phyloP scores from a whole-genome alignment of 169 alveolate species.

The Nephromyces sp. region DNA sequence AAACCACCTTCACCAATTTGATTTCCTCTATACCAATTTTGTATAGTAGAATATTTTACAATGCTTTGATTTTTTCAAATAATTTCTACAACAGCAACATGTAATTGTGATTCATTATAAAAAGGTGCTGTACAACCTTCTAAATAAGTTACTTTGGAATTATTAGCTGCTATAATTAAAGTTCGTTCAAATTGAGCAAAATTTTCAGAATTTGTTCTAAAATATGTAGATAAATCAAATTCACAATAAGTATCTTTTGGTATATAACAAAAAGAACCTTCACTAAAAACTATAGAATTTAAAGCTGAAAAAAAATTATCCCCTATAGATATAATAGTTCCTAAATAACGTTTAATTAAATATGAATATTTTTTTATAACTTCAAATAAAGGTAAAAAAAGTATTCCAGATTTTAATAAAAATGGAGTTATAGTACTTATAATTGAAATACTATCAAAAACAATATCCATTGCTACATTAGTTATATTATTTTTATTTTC shows the following conservation, averaged over 20 bases:
- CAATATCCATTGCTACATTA: constrained; percentile 17
- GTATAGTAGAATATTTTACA: constrained; percentile 20
- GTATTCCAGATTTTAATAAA: constrained; percentile 4
- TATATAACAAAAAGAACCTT: constrained; percentile 23
- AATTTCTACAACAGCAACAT: constrained; percentile 37
- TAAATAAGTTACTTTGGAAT: constrained; percentile 4
- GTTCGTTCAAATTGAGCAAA: constrained; percentile 34
- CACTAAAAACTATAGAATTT: constrained; percentile 19
- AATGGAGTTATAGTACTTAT: background rate
- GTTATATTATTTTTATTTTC: background rate
- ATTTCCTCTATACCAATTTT: constrained; percentile 32
- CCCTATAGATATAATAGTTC: constrained; percentile 2
- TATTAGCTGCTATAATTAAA: constrained; percentile 5
- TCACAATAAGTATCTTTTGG: constrained; percentile 2
- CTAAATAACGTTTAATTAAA: constrained; percentile 8
- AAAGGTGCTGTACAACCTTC: constrained; percentile 38
- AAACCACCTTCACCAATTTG: constrained; percentile 28
- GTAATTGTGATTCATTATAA: constrained; percentile 16
- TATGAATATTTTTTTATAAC: constrained; percentile 8
- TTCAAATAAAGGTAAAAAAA: constrained; percentile 20
- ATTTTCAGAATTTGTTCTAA: constrained; percentile 16
- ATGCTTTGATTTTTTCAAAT: background rate
- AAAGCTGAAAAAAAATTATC: constrained; percentile 27
- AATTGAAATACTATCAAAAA: constrained; percentile 32
- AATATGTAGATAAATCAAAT: constrained; percentile 21